A percentile compares a stretch with the other conserved stretches of the same genome.
Conservation (phyloP, 2,329 filamentous ascomycete genomes). For the Aspergillus terreus region DNA sequence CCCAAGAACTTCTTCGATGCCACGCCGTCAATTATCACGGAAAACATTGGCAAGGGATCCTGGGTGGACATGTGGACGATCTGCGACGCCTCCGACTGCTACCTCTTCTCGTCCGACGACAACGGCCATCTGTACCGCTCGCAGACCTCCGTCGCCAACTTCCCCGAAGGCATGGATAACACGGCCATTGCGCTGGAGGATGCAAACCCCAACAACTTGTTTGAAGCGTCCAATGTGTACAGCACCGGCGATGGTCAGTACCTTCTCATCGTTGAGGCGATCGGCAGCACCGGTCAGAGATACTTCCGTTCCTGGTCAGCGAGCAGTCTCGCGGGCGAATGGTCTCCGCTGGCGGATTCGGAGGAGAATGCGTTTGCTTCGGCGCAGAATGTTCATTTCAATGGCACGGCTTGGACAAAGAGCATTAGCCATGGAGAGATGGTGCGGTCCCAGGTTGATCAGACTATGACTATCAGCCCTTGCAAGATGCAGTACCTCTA, state of each 20-base stretch:
- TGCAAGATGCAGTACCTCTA: slow-evolving; percentile 4
- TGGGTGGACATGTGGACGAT: slow-evolving; percentile 8
- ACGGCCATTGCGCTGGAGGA: slow-evolving; percentile 3
- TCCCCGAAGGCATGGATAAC: slow-evolving; percentile 5
- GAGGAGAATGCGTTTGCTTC: slow-evolving; percentile 1
- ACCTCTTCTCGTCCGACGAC: slow-evolving; percentile 5
- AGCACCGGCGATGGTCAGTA: background rate
- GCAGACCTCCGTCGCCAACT: background rate
- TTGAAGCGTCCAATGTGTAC: slow-evolving; percentile 5
- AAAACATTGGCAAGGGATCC: background rate
- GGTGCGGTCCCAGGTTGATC: slow-evolving; percentile 1
- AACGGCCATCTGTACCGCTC: slow-evolving; percentile 6
- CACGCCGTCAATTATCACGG: slow-evolving; percentile 2
- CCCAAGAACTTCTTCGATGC: slow-evolving; percentile 3
- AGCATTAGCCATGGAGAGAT: slow-evolving; percentile 7
- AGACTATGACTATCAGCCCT: slow-evolving; percentile 4
- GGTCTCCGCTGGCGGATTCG: background rate
- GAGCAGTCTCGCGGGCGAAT: background rate
- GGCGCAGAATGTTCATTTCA: background rate
- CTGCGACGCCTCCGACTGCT: slow-evolving; percentile 1
- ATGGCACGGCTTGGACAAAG: background rate
- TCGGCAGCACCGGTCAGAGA: background rate
- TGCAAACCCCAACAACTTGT: background rate
- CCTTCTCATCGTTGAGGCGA: slow-evolving; percentile 3
- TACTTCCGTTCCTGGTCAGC: slow-evolving; percentile 5